A percentile compares a stretch with the other conserved stretches of the same genome.
These are phyloP conservation scores for Melampsora abietis-canadensis DNA, from an alignment of 1,284 basidiomycete species.

Conservation along the genomic window DNA sequence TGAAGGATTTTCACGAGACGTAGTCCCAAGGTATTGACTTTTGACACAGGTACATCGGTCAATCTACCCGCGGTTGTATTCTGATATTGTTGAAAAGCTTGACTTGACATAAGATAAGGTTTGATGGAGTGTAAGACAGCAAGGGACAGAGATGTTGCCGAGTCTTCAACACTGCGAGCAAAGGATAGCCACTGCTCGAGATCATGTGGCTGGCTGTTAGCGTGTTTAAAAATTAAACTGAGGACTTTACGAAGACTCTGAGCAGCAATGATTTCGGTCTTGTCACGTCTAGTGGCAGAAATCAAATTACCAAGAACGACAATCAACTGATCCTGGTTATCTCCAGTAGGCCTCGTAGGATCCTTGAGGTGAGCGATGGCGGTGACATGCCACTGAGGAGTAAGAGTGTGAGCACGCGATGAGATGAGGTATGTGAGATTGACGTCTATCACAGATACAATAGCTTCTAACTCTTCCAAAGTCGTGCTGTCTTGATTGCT, in stretches of 20 bases:
- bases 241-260: constrained; percentile 64
- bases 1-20: constrained; percentile 68
- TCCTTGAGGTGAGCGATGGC: constrained; percentile 40
- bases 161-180: constrained; percentile 68
- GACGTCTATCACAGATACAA: constrained; percentile 61
- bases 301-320: constrained; percentile 44
- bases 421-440: constrained; percentile 42
- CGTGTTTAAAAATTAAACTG: constrained; percentile 60
- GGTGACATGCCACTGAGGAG: constrained; percentile 38
- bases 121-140: constrained; percentile 63
- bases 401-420: constrained; percentile 17
- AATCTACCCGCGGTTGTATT: constrained; percentile 82
- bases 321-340: constrained; percentile 40
- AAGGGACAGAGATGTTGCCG: constrained; percentile 63
- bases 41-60: constrained; percentile 64
- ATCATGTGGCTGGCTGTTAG: constrained; percentile 63
- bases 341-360: not conserved
- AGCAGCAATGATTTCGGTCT: constrained; percentile 58
- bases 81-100: constrained; percentile 72
- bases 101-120: constrained; percentile 65
- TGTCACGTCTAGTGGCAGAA: constrained; percentile 45
- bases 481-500: constrained; percentile 57
- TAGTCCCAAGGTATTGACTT: constrained; percentile 69
- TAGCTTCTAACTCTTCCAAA: constrained; percentile 55
- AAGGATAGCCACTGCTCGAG: constrained; percentile 72